Base-by-base conservation (phyloP, 345 rosid genomes). In the Eutrema japonicum region DNA sequence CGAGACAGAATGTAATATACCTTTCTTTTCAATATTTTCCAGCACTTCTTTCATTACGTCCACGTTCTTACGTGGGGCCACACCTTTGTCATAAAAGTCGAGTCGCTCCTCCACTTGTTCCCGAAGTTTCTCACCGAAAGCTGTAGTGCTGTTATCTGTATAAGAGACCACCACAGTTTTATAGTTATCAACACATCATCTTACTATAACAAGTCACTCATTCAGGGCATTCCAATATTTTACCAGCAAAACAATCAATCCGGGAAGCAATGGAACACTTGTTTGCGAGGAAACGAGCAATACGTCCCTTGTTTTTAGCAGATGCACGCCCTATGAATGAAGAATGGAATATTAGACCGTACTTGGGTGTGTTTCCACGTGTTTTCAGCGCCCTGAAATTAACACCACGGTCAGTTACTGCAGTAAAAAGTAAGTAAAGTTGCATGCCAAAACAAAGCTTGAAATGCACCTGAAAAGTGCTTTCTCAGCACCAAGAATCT, bases 101-200 rank as follows among this genome's bases (percentile, higher is more conserved):
- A 92, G 83, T 40, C 94, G 78, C 76, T 92, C 99, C 81, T 92
- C 98, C 32, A 95, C 99, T 82, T 95, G 99, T 79, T 92, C 97
- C 37, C 88, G 81, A 2, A 95, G 92, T 80, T 89, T 90, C 80
- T 90, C 98, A n/a, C 99, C 98, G 16, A 87, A 95, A 36, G 81
- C 67, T 11, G 88, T 84, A 10, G 85, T 71, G 38, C 82, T 84
- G 26, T 16, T 76, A 63, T 95, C 99, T 95, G 84, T 47, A 77
- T 42, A 36, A 40, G 66, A 50, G 36, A 66, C 45, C 66, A 29
- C 50, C 52, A 48, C 30, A 8, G 59, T 36, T 11, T 53, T 9
- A 55, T 3, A 41, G 40, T 56, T 46, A 68, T 14, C 40, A 67
- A 8, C 62, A 33, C 8, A 35, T 45, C 33, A 59, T 9, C 40